Base-by-base conservation (phyloP, 345 rosid species). In the Euphorbia pulcherrima region DNA sequence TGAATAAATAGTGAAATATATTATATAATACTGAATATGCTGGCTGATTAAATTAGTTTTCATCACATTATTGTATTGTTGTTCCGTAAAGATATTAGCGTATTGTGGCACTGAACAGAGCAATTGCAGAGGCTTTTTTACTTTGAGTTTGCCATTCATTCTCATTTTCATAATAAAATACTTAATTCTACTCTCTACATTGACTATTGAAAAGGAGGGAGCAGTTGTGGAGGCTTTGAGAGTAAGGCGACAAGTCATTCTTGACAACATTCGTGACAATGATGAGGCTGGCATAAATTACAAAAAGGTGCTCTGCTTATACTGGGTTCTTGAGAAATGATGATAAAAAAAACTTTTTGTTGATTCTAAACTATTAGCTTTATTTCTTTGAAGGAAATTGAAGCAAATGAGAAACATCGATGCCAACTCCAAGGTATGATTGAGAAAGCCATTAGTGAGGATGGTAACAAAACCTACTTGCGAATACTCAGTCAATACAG, bases 201-300 rank as follows among this genome's bases (percentile, higher is more conserved):
- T 90, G 97, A 84, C 79, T 79, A 69, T 83, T 73, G 89, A 85
- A 72, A 86, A 79, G 69, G 90, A 87, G 70, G 81, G 80, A 67
- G 60, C 83, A 51, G 82, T 83, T 55, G 81, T 83, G 1, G 85
- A 88, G 64, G 82, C 86, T 70, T 75, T 90, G 72, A 84, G 83
- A 76, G 83, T 74, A 70, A 86, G 96, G 85, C 87, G 92, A 67
- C 97, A 86, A 89, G 83, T 82, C 51, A 90, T 90, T 83, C 98
- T 93, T 44, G 98, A 93, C 83, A 90, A 93, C 76, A 89, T 93
- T 72, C 89, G 96, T 20, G 98, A 93, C 74, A 93, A 93, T 69
- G 98, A 93, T 76, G 98, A 93, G 78, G 86, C 94, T 48, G 94
- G 94, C 65, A 75, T 83, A 72, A 86, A 79, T 77, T 90, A 93